Evolutionary conservation across 371 early-diverging fungal genomes (phyloP).

Genomic region (Cokeromyces recurvatus): DNA sequence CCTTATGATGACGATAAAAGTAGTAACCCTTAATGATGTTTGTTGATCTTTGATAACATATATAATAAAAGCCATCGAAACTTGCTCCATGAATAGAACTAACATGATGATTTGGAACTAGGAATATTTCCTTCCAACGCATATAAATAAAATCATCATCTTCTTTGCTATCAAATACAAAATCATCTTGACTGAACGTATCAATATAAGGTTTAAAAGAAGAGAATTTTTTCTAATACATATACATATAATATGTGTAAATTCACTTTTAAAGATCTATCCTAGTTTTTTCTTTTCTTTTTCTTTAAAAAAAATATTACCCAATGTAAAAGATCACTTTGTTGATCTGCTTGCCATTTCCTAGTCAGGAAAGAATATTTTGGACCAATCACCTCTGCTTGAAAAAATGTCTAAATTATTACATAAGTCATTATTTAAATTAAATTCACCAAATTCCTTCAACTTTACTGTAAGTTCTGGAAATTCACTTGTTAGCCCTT

Average conservation of each 20-base stretch:
- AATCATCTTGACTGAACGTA: constrained; percentile 62
- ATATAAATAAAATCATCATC: constrained; percentile 81
- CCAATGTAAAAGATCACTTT: constrained; percentile 77
- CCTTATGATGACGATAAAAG: constrained; percentile 67
- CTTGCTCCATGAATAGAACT: constrained; percentile 83
- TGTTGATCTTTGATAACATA: constrained; percentile 75
- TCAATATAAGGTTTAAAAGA: constrained; percentile 52
- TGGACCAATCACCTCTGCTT: constrained; percentile 74
- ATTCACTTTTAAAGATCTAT: neutral
- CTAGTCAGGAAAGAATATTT: constrained; percentile 74
- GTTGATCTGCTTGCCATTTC: constrained; percentile 80
- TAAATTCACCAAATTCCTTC: neutral
- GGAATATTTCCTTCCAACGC: constrained; percentile 96
- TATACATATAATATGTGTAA: neutral
- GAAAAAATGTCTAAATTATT: constrained; percentile 62
- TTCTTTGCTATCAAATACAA: constrained; percentile 61
- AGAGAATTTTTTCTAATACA: constrained; percentile 15
- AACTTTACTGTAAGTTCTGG: constrained; percentile 57
- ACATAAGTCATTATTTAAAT: neutral
- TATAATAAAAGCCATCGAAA: constrained; percentile 95
- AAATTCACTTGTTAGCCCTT: constrained; percentile 71
- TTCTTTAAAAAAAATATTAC: constrained; percentile 52
- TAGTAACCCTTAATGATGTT: constrained; percentile 84
- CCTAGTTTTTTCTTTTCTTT: too few relatives aligned
- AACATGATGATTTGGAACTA: constrained; percentile 91